A percentile compares a stretch with the other conserved stretches of the same genome.
Evolutionary conservation across 768 basidiomycete species (phyloP).

Genomic region (Aureoboletus auriporus): DNA sequence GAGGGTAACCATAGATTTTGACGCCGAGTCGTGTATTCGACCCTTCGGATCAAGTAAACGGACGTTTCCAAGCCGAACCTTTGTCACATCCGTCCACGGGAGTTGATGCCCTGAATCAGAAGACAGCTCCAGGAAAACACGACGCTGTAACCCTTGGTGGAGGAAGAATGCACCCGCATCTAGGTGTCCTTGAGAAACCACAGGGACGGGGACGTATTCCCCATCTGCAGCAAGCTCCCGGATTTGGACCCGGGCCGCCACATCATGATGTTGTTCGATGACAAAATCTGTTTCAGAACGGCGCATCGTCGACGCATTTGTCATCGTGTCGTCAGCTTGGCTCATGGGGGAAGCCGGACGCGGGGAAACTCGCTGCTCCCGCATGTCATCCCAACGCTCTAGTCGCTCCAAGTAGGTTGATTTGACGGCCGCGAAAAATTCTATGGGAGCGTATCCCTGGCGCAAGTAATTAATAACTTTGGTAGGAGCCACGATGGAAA

Average conservation of each 20-base stretch:
- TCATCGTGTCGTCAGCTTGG: slow-evolving; percentile 36
- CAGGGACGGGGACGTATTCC: slow-evolving; percentile 77
- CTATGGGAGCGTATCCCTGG: slow-evolving; percentile 78
- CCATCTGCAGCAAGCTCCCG: slow-evolving; percentile 85
- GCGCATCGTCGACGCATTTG: slow-evolving; percentile 68
- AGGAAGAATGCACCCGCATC: slow-evolving; percentile 86
- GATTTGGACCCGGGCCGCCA: slow-evolving; percentile 84
- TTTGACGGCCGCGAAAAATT: slow-evolving; percentile 82
- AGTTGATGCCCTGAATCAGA: slow-evolving; percentile 89
- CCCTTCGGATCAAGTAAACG: slow-evolving; percentile 84
- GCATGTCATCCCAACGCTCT: slow-evolving; percentile 91
- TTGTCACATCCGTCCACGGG: slow-evolving; percentile 79
- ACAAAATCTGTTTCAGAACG: slow-evolving; percentile 92
- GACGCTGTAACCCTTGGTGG: slow-evolving; percentile 91
- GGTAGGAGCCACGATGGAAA: slow-evolving; percentile 71
- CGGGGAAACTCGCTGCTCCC: slow-evolving; percentile 62
- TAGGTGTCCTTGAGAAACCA: slow-evolving; percentile 66
- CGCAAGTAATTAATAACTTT: slow-evolving; percentile 71
- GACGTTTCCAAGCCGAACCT: slow-evolving; percentile 76
- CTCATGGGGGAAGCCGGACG: slow-evolving; percentile 29
- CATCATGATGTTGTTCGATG: slow-evolving; percentile 82
- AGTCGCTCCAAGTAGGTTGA: slow-evolving; percentile 84
- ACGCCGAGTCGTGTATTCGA: slow-evolving; percentile 71
- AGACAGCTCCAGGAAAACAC: slow-evolving; percentile 68
- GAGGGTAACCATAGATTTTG: slow-evolving; percentile 66